phyloP scores from a whole-genome alignment of 768 basidiomycete species.

The Termitomyces heimii region DNA sequence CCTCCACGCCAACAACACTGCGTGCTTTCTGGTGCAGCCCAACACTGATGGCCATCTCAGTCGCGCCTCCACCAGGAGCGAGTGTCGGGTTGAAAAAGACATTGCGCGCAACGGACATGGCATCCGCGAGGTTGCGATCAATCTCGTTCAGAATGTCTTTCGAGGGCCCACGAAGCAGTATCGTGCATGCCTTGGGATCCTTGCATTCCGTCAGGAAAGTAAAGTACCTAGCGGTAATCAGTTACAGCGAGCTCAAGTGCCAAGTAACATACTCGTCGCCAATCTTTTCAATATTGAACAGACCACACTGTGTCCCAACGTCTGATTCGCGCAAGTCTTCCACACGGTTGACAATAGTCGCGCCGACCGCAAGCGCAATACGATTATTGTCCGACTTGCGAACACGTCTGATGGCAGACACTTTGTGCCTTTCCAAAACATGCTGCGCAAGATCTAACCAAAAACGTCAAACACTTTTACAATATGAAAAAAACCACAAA shows the following conservation, averaged over 20 bases:
- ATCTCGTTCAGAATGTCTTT: slow-evolving; percentile 99
- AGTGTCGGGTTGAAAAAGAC: slow-evolving; percentile 93
- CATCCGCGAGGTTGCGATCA: slow-evolving; percentile 95
- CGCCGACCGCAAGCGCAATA: slow-evolving; percentile 91
- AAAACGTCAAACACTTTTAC: neutral
- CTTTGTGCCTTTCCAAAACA: slow-evolving; percentile 77
- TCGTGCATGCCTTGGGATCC: slow-evolving; percentile 93
- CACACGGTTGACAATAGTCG: slow-evolving; percentile 93
- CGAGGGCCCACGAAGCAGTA: slow-evolving; percentile 94
- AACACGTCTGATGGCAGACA: slow-evolving; percentile 94
- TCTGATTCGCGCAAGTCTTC: slow-evolving; percentile 93
- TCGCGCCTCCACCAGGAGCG: slow-evolving; percentile 95
- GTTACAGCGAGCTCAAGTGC: neutral
- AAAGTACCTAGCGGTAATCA: slow-evolving; percentile 58
- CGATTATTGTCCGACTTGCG: slow-evolving; percentile 99
- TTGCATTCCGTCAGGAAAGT: slow-evolving; percentile 92
- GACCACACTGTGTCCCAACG: slow-evolving; percentile 87
- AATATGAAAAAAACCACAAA: slow-evolving; percentile 6
- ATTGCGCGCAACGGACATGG: slow-evolving; percentile 96
- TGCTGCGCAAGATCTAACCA: slow-evolving; percentile 85
- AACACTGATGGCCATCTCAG: slow-evolving; percentile 96
- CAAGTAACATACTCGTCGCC: slow-evolving; percentile 75
- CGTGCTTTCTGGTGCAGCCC: slow-evolving; percentile 78
- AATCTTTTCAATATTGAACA: slow-evolving; percentile 97
- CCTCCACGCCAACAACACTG: slow-evolving; percentile 81